phyloP scores from a whole-genome alignment of 306 rosid genomes.

The Psophocarpus tetragonolobus region DNA sequence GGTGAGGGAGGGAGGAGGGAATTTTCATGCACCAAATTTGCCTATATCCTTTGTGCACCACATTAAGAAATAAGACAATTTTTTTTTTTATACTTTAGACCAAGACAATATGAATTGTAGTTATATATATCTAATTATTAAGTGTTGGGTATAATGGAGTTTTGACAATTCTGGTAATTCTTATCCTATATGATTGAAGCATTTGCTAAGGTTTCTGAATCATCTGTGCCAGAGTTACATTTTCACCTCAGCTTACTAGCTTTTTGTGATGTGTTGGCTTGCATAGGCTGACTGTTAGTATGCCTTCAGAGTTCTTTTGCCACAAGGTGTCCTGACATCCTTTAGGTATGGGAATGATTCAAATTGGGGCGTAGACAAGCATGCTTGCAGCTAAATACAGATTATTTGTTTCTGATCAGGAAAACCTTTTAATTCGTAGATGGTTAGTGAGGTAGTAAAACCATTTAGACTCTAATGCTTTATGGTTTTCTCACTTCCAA shows the following conservation, averaged over 20 bases:
- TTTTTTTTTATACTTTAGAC: not conserved
- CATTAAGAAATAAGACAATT: not conserved
- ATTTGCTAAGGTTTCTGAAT: slow-evolving; percentile 9
- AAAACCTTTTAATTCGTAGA: not conserved
- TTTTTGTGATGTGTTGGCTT: not conserved
- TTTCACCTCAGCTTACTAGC: not conserved
- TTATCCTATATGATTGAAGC: not conserved
- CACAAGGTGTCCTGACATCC: not conserved
- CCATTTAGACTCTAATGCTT: not conserved
- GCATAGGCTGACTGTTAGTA: not conserved
- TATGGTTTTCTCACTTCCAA: not conserved
- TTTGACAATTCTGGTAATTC: not conserved
- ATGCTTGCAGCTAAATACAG: not conserved
- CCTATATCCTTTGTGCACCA: not conserved
- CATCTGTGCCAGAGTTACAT: not conserved
- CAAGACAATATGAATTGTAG: not conserved
- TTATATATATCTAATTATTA: not conserved
- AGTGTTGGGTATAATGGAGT: not conserved
- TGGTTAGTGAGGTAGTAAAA: not conserved
- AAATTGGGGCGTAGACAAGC: not conserved
- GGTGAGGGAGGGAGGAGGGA: not conserved
- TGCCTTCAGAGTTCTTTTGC: not conserved
- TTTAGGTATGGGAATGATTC: not conserved
- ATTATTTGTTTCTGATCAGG: not conserved
- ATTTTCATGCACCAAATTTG: not conserved